Percentiles rank a stretch among this genome's conserved stretches.
These are phyloP conservation scores for Alternaria consortialis DNA, from an alignment of 2,329 filamentous ascomycete genomes.

Conservation along the genomic window DNA sequence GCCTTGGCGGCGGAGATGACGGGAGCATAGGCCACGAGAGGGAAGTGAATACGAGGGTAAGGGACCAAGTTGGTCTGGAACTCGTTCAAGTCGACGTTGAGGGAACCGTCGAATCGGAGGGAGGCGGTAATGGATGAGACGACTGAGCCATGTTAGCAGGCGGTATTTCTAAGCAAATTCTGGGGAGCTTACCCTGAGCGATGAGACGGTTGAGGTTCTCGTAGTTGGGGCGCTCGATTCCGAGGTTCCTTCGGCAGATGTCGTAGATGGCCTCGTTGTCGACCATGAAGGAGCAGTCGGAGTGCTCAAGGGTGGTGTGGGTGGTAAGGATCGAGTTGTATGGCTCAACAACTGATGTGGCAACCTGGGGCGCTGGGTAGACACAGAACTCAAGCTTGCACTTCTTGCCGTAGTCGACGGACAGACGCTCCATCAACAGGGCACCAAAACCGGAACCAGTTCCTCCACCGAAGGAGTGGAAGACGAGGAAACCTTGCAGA, in stretches of 20 bases:
- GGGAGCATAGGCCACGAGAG: constrained; percentile 93
- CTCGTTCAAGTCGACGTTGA: constrained; percentile 99
- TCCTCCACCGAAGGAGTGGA: constrained; percentile 99
- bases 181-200: constrained; percentile 75
- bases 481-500: constrained; percentile 98
- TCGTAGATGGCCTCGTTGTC: constrained; percentile 99
- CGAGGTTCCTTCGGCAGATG: constrained; percentile 97
- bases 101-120: constrained; percentile 96
- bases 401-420: constrained; percentile 99
- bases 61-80: constrained; percentile 99
- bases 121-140: constrained; percentile 98
- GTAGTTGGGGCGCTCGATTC: constrained; percentile 96
- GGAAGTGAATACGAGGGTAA: constrained; percentile 99
- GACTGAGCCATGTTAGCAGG: constrained; percentile 62
- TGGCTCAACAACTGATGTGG: constrained; percentile 97
- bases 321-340: constrained; percentile 99
- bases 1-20: constrained; percentile 96
- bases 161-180: neutral
- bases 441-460: constrained; percentile 99
- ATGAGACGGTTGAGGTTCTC: constrained; percentile 99
- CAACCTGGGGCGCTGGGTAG: constrained; percentile 96
- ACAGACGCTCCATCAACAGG: constrained; percentile 97
- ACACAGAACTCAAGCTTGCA: constrained; percentile 99
- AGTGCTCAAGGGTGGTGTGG: constrained; percentile 98
- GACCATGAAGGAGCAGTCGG: constrained; percentile 99